These are phyloP conservation scores for Monosporascus cannonballus DNA, from an alignment of 2,329 filamentous ascomycete genomes.

Conservation along the genomic window DNA sequence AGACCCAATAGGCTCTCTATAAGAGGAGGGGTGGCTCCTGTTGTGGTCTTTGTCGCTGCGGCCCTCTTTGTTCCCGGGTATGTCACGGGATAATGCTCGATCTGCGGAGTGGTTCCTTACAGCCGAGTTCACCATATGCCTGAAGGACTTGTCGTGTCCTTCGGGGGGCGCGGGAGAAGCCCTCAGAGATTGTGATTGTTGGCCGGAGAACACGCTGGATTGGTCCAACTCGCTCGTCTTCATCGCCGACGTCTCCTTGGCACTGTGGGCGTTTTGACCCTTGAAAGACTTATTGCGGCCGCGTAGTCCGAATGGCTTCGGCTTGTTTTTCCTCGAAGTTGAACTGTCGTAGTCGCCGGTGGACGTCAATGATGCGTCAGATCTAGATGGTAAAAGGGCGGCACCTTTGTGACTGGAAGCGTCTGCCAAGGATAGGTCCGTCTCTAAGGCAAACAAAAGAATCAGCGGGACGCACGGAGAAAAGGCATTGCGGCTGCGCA, in stretches of 20 bases:
- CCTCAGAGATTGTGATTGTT: conserved; percentile 43
- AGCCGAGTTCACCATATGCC: conserved; percentile 60
- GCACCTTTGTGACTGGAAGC: conserved; percentile 32
- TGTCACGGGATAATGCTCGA: conserved; percentile 44
- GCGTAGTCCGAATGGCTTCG: conserved; percentile 49
- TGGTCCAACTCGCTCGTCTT: conserved; percentile 32
- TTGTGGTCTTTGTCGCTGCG: conserved; percentile 41
- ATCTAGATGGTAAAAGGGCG: conserved; percentile 39
- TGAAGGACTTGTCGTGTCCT: conserved; percentile 57
- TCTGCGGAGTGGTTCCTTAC: conserved; percentile 70
- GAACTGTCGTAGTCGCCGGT: conserved; percentile 39
- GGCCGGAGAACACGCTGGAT: conserved; percentile 27
- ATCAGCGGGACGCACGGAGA: background rate
- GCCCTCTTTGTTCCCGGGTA: conserved; percentile 33
- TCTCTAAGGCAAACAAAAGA: conserved; percentile 12
- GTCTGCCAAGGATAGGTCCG: conserved; percentile 26
- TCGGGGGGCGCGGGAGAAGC: conserved; percentile 54
- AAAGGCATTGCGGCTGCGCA: background rate
- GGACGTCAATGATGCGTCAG: conserved; percentile 47
- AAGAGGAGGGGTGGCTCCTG: conserved; percentile 46
- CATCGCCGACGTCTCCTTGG: conserved; percentile 27
- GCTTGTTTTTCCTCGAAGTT: conserved; percentile 42
- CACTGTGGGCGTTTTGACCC: conserved; percentile 33
- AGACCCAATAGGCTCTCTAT: conserved; percentile 55
- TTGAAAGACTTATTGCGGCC: conserved; percentile 47